Evolutionary conservation across 495 filamentous ascomycete genomes (phyloP).

Genomic region (Bombardia bombarda): DNA sequence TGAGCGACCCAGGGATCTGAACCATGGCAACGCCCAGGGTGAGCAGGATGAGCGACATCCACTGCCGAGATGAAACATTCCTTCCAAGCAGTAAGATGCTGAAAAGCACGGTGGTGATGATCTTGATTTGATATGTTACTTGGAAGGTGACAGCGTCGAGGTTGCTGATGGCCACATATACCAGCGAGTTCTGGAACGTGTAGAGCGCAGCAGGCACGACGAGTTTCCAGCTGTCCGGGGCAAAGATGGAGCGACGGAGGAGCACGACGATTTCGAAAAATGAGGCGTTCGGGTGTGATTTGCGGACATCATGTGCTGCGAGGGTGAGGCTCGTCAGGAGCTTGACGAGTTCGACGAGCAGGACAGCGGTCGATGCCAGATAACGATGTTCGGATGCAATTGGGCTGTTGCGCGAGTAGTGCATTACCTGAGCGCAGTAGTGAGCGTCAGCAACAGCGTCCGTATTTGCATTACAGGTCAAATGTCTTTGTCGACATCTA

Average conservation of each 20-base stretch:
- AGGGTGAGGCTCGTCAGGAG: constrained; percentile 55
- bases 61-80: constrained; percentile 49
- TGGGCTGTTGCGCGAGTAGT: constrained; percentile 63
- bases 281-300: constrained; percentile 50
- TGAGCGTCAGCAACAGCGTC: no score
- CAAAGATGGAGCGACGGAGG: constrained; percentile 51
- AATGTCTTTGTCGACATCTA: no score
- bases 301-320: constrained; percentile 21
- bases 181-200: constrained; percentile 61
- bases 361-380: constrained; percentile 64
- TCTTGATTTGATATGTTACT: constrained; percentile 66
- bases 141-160: constrained; percentile 63
- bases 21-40: constrained; percentile 57
- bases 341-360: constrained; percentile 66
- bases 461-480: no score
- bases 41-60: constrained; percentile 54
- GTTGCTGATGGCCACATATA: constrained; percentile 65
- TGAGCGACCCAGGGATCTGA: constrained; percentile 40
- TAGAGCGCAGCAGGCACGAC: constrained; percentile 62
- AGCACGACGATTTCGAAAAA: constrained; percentile 49
- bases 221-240: constrained; percentile 68
- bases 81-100: constrained; percentile 51
- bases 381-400: constrained; percentile 57
- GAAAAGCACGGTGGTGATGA: constrained; percentile 60
- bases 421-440: constrained; percentile 42